phyloP scores from a whole-genome alignment of 1,284 basidiomycete genomes.

The Cutaneotrichosporon cavernicola region DNA sequence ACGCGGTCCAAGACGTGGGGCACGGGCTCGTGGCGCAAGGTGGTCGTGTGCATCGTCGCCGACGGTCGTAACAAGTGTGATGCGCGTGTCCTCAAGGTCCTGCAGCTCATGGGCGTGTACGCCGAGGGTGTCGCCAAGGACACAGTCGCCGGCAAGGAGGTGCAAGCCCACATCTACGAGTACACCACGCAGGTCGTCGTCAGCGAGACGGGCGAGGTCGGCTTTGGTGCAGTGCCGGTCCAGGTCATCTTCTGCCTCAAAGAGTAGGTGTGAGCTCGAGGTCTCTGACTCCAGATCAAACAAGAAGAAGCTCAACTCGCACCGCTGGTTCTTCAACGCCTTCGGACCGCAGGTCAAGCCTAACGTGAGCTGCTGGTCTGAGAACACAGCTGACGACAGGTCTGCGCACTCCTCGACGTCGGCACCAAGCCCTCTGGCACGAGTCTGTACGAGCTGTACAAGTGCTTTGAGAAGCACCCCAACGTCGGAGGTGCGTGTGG shows the following conservation, averaged over 20 bases:
- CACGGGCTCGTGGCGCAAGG: constrained; percentile 87
- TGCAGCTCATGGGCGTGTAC: constrained; percentile 82
- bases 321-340: constrained; percentile 96
- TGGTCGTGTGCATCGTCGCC: constrained; percentile 88
- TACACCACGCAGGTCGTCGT: constrained; percentile 72
- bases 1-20: constrained; percentile 89
- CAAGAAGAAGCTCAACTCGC: constrained; percentile 90
- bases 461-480: constrained; percentile 83
- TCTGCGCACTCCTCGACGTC: constrained; percentile 83
- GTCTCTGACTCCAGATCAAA: constrained; percentile 54
- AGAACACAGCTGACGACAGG: constrained; percentile 48
- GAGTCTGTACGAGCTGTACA: constrained; percentile 75
- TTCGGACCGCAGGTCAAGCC: constrained; percentile 47
- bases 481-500: constrained; percentile 93
- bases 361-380: constrained; percentile 63
- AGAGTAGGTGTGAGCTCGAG: constrained; percentile 57
- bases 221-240: constrained; percentile 77
- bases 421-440: constrained; percentile 92
- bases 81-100: constrained; percentile 56
- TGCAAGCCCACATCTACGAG: constrained; percentile 93
- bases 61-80: constrained; percentile 89
- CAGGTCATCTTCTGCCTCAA: constrained; percentile 91
- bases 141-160: constrained; percentile 85
- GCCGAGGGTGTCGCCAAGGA: constrained; percentile 95
- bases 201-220: constrained; percentile 74